These are phyloP conservation scores for Tricholoma hemisulphureum DNA, from an alignment of 768 basidiomycete genomes.

Conservation along the genomic window DNA sequence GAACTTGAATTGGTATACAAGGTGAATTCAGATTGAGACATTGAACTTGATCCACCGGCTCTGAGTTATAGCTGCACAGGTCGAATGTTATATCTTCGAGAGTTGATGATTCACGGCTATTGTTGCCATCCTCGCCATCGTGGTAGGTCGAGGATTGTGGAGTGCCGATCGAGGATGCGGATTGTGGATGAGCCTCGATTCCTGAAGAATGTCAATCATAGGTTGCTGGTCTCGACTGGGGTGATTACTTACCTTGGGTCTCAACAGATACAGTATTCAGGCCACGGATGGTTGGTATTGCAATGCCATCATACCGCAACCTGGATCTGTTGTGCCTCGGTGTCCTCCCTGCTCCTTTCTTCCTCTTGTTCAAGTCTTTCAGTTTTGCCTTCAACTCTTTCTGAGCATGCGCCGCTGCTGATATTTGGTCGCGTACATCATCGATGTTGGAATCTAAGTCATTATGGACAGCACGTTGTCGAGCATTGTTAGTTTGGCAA, in stretches of 20 bases:
- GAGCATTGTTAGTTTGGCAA: not conserved
- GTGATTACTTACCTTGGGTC: not conserved
- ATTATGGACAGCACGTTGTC: not conserved
- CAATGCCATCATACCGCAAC: not conserved
- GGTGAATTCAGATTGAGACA: no score
- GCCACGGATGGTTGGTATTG: not conserved
- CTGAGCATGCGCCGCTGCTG: no score
- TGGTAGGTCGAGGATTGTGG: not conserved
- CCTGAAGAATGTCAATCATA: no score
- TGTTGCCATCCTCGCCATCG: not conserved
- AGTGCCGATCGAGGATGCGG: not conserved
- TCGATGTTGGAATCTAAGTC: not conserved
- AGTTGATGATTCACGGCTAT: not conserved
- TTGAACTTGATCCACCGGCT: not conserved
- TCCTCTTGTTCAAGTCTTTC: not conserved
- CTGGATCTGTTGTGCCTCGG: slow-evolving; percentile 1
- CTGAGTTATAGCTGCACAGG: no score
- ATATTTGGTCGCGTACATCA: not conserved
- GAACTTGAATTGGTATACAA: no score
- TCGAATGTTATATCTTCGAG: no score
- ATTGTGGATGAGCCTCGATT: not conserved
- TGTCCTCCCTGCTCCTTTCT: not conserved
- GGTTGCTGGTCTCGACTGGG: not conserved
- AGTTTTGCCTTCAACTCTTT: no score
- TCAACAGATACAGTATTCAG: no score